A percentile compares a stretch with the other conserved stretches of the same genome.
Evolutionary conservation across 306 rosid species (phyloP).

Genomic region (Rosa rugosa): DNA sequence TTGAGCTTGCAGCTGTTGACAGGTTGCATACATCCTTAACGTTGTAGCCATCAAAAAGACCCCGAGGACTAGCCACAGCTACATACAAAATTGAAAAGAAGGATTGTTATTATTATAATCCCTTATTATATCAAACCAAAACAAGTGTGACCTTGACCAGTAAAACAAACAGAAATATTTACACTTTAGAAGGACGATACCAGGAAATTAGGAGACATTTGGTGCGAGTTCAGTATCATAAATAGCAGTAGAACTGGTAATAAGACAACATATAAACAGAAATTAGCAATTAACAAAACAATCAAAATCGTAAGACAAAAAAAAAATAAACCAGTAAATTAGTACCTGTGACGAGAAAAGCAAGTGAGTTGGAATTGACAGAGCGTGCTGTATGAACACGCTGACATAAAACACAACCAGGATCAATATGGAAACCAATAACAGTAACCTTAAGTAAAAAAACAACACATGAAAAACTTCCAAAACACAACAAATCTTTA

Average conservation of each 20-base stretch:
- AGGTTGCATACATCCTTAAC: conserved; percentile 94
- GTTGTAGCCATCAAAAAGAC: conserved; percentile 97
- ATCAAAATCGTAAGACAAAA: conserved; percentile 10
- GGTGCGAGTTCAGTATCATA: conserved; percentile 90
- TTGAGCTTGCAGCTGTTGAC: conserved; percentile 97
- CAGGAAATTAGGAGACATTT: conserved; percentile 95
- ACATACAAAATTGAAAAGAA: conserved; percentile 21
- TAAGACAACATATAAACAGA: conserved; percentile 18
- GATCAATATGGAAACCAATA: background rate
- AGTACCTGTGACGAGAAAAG: conserved; percentile 92
- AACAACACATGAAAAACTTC: background rate
- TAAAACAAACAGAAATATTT: conserved; percentile 16
- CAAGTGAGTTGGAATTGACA: conserved; percentile 83
- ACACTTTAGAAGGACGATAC: conserved; percentile 42
- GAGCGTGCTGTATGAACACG: conserved; percentile 74
- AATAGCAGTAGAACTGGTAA: conserved; percentile 78
- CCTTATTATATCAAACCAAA: background rate
- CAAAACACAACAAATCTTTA: conserved; percentile 24
- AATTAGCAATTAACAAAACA: conserved; percentile 9
- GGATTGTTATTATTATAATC: background rate
- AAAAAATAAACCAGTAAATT: background rate
- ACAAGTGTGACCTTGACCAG: background rate
- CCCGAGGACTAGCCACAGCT: conserved; percentile 97
- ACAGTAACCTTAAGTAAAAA: background rate
- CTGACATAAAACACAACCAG: conserved; percentile 31